Evolutionary conservation across 2,329 filamentous ascomycete genomes (phyloP).

Genomic region (Colletotrichum kahawae): DNA sequence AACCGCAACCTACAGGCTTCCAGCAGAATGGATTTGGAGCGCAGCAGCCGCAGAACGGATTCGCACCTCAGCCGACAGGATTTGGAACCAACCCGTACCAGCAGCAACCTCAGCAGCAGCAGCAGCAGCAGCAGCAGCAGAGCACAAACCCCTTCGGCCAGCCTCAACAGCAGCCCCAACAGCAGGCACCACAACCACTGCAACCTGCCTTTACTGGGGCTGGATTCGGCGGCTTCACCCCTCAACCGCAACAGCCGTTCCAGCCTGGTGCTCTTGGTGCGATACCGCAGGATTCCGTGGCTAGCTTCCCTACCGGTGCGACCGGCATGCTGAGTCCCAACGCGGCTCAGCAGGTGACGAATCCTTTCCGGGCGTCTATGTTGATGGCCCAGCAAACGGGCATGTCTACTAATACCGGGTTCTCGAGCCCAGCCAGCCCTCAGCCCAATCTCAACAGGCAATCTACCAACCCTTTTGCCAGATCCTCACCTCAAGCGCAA

Average conservation of each 20-base stretch:
- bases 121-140: conserved; percentile 41
- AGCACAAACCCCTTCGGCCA: conserved; percentile 34
- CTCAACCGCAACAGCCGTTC: conserved; percentile 57
- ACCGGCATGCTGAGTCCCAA: conserved; percentile 44
- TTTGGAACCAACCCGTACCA: conserved; percentile 49
- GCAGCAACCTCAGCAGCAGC: conserved; percentile 34
- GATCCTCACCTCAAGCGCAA: conserved; percentile 45
- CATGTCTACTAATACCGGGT: conserved; percentile 41
- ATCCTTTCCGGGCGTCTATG: conserved; percentile 95
- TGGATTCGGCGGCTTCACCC: conserved; percentile 83
- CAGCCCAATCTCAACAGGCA: conserved; percentile 51
- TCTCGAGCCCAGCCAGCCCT: conserved; percentile 46
- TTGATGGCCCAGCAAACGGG: conserved; percentile 66
- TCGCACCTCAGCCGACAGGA: conserved; percentile 42
- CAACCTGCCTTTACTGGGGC: conserved; percentile 67
- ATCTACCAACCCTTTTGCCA: conserved; percentile 88
- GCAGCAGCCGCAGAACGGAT: conserved; percentile 48
- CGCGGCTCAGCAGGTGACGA: conserved; percentile 70
- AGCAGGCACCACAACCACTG: conserved; percentile 40
- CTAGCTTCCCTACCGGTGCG: conserved; percentile 53
- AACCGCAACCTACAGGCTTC: conserved; percentile 34
- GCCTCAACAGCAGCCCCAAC: conserved; percentile 40
- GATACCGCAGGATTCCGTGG: conserved; percentile 62
- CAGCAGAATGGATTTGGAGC: conserved; percentile 45
- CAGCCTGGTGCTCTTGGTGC: conserved; percentile 57